These are phyloP conservation scores for Schizothecium vesticola DNA, from an alignment of 495 filamentous ascomycete genomes.

Conservation along the genomic window DNA sequence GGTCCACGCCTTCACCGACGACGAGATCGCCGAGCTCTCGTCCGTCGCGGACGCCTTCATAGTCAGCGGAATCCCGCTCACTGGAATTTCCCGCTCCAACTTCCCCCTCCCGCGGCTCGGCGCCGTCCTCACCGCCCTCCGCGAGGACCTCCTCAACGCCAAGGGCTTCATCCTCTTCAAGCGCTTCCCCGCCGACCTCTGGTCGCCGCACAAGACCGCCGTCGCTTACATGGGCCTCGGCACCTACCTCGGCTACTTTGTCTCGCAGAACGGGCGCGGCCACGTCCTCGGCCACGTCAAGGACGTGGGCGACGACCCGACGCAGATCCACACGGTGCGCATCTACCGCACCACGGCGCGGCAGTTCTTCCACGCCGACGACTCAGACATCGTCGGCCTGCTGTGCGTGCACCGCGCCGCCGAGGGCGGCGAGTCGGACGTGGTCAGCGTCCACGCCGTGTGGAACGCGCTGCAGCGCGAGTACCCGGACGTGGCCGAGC, in stretches of 20 bases:
- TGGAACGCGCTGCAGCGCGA: constrained; percentile 73
- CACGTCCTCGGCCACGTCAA: constrained; percentile 90
- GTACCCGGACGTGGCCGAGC: constrained; percentile 72
- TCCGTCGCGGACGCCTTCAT: constrained; percentile 64
- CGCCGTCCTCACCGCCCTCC: constrained; percentile 49
- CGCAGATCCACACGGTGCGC: constrained; percentile 72
- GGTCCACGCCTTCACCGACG: constrained; percentile 62
- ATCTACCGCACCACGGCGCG: constrained; percentile 87
- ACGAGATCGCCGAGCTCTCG: constrained; percentile 66
- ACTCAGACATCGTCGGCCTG: constrained; percentile 77
- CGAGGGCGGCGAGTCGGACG: constrained; percentile 80
- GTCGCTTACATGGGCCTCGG: constrained; percentile 87
- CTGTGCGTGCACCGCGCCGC: constrained; percentile 74
- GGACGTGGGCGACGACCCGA: constrained; percentile 77
- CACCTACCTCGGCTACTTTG: constrained; percentile 79
- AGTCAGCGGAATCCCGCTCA: constrained; percentile 54
- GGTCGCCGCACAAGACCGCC: constrained; percentile 76
- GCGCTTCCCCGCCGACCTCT: constrained; percentile 67
- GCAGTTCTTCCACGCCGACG: constrained; percentile 76
- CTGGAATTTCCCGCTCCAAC: constrained; percentile 66
- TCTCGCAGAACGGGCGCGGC: constrained; percentile 80
- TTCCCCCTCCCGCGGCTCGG: constrained; percentile 64
- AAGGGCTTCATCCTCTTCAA: constrained; percentile 91
- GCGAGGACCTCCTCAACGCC: constrained; percentile 70
- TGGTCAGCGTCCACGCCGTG: constrained; percentile 72